Conservation (phyloP, 495 filamentous ascomycete species). For the Aspergillus panamensis region DNA sequence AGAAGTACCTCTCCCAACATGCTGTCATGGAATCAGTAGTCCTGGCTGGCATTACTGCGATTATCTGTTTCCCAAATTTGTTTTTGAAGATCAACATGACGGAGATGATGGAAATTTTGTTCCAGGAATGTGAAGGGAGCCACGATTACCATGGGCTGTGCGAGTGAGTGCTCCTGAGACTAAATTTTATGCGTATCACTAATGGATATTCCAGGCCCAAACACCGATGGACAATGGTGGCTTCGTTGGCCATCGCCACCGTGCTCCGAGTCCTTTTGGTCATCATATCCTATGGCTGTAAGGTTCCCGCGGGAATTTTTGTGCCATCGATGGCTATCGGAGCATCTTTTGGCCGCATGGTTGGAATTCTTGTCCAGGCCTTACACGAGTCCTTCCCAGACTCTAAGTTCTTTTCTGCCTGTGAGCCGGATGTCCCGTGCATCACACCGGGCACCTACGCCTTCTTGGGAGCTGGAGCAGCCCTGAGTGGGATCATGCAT, state of each 20-base stretch:
- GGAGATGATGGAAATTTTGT: slow-evolving; percentile 97
- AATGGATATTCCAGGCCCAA: slow-evolving; percentile 36
- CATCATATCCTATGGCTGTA: slow-evolving; percentile 96
- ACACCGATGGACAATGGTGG: slow-evolving; percentile 73
- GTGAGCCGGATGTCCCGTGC: slow-evolving; percentile 87
- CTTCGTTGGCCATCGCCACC: slow-evolving; percentile 78
- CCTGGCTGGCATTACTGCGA: slow-evolving; percentile 75
- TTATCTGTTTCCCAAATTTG: slow-evolving; percentile 94
- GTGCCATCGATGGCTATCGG: slow-evolving; percentile 98
- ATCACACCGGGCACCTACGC: slow-evolving; percentile 97
- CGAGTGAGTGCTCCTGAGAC: slow-evolving; percentile 51
- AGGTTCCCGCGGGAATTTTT: slow-evolving; percentile 95
- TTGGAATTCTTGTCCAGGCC: slow-evolving; percentile 92
- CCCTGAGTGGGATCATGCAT: slow-evolving; percentile 97
- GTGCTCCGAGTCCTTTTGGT: slow-evolving; percentile 78
- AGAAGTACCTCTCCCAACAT: slow-evolving; percentile 85
- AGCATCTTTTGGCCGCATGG: slow-evolving; percentile 85
- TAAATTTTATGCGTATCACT: slow-evolving; percentile 17
- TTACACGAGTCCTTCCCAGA: slow-evolving; percentile 79
- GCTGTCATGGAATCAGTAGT: slow-evolving; percentile 85
- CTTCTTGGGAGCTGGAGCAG: slow-evolving; percentile 89
- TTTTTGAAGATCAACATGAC: slow-evolving; percentile 98
- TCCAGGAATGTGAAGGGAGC: slow-evolving; percentile 88
- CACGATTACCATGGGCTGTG: slow-evolving; percentile 92
- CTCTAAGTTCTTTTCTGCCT: slow-evolving; percentile 80